These are phyloP conservation scores for Debaryomyces fabryi DNA, from an alignment of 1,139 yeast genomes.

Conservation along the genomic window DNA sequence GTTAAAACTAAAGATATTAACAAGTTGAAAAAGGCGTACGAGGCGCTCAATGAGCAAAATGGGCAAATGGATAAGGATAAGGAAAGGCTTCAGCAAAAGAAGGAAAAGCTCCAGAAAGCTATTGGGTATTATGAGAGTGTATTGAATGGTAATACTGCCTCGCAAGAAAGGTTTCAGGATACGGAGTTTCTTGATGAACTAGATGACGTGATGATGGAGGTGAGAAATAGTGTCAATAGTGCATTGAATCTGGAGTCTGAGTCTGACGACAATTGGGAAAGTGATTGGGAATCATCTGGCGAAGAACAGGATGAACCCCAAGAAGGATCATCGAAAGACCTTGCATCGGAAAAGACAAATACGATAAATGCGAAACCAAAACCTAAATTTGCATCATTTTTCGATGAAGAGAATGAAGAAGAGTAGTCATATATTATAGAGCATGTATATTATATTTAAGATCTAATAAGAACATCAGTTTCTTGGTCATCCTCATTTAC, in stretches of 20 bases:
- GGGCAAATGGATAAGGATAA: constrained; percentile 26
- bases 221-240: constrained; percentile 14
- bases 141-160: constrained; percentile 4
- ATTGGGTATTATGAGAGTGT: constrained; percentile 11
- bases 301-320: constrained; percentile 10
- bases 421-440: background rate
- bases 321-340: constrained; percentile 1
- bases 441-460: constrained; percentile 1
- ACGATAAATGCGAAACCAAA: background rate
- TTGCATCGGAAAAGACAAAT: background rate
- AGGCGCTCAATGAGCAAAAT: constrained; percentile 14
- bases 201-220: constrained; percentile 30
- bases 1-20: constrained; percentile 17
- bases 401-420: constrained; percentile 10
- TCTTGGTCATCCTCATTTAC: background rate
- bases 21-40: constrained; percentile 19
- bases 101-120: constrained; percentile 12
- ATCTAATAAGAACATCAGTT: constrained; percentile 1
- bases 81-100: constrained; percentile 25
- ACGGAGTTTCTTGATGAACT: constrained; percentile 33
- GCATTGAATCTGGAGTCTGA: constrained; percentile 11
- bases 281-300: constrained; percentile 4
- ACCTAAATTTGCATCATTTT: constrained; percentile 14
- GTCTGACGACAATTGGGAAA: constrained; percentile 11
- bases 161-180: constrained; percentile 29